Percentiles rank a stretch among this genome's conserved stretches.
phyloP scores from a whole-genome alignment of 2,329 filamentous ascomycete genomes.

The Teratosphaeria pseudoeucalypti region DNA sequence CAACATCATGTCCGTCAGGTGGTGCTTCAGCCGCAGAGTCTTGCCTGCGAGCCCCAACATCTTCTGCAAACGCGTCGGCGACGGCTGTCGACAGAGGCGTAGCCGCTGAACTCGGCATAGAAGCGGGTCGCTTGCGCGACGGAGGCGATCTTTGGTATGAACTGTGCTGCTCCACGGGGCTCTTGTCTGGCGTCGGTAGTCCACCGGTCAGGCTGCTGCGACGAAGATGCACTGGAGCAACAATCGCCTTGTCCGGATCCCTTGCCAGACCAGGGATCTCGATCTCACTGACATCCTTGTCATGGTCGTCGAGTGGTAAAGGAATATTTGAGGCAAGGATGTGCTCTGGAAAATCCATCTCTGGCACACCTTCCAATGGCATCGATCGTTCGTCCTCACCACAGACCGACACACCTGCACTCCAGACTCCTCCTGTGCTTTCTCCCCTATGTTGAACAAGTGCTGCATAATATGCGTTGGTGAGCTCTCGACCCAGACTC shows the following conservation, averaged over 20 bases:
- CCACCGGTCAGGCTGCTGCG: constrained; percentile 23
- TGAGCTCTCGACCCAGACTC: background rate
- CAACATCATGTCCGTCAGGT: constrained; percentile 1
- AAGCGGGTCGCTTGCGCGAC: constrained; percentile 14
- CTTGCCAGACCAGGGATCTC: constrained; percentile 62
- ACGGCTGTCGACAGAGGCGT: constrained; percentile 2
- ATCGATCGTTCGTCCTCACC: background rate
- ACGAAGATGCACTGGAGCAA: constrained; percentile 1
- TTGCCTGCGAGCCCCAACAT: background rate
- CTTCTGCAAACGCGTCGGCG: background rate
- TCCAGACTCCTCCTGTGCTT: constrained; percentile 9
- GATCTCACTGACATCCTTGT: constrained; percentile 67
- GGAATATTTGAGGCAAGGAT: constrained; percentile 50
- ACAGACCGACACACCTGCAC: constrained; percentile 9
- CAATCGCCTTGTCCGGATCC: constrained; percentile 46
- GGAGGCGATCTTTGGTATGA: constrained; percentile 9
- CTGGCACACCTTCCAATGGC: constrained; percentile 19
- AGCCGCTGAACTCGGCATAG: constrained; percentile 12
- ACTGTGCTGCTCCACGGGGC: background rate
- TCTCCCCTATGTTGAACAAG: constrained; percentile 10
- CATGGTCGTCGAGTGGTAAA: constrained; percentile 52
- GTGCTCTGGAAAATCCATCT: constrained; percentile 29
- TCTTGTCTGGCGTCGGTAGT: constrained; percentile 28
- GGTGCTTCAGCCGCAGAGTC: background rate
- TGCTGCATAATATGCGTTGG: background rate